phyloP scores from a whole-genome alignment of 441 rosid genomes.

The Aquilaria agallochum region DNA sequence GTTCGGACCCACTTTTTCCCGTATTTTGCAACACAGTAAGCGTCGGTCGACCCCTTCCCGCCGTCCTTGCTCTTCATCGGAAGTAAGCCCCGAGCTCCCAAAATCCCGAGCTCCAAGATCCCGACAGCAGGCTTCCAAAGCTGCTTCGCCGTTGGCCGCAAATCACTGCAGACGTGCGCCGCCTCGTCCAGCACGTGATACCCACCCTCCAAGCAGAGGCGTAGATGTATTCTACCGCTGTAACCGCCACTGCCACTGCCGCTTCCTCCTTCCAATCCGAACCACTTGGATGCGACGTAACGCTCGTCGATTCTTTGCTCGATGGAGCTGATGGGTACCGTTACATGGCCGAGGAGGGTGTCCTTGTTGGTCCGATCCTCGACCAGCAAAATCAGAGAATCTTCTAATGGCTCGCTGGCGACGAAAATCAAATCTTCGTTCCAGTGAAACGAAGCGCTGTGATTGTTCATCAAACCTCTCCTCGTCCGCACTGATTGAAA shows the following conservation, averaged over 20 bases:
- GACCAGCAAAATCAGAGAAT: conserved; percentile 55
- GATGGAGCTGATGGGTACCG: conserved; percentile 63
- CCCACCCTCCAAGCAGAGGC: conserved; percentile 89
- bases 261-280: conserved; percentile 42
- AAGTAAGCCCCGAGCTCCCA: conserved; percentile 83
- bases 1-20: conserved; percentile 99
- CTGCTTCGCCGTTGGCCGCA: conserved; percentile 92
- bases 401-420: conserved; percentile 89
- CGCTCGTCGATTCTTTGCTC: conserved; percentile 81
- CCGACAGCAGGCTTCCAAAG: conserved; percentile 96
- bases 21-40: conserved; percentile 88
- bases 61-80: conserved; percentile 73
- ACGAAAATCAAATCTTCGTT: conserved; percentile 81
- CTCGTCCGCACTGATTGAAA: conserved; percentile 73
- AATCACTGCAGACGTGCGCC: conserved; percentile 96
- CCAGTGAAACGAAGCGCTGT: conserved; percentile 75
- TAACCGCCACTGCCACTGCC: conserved; percentile 26
- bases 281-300: conserved; percentile 69
- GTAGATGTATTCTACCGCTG: conserved; percentile 62
- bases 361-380: conserved; percentile 74
- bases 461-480: conserved; percentile 68
- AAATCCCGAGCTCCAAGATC: conserved; percentile 77
- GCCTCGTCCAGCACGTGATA: conserved; percentile 99
- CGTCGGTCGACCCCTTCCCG: conserved; percentile 82
- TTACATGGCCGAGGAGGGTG: conserved; percentile 44